Evolutionary conservation across 805 yeast genomes (phyloP).

Genomic region (Candida yuanshanica): DNA sequence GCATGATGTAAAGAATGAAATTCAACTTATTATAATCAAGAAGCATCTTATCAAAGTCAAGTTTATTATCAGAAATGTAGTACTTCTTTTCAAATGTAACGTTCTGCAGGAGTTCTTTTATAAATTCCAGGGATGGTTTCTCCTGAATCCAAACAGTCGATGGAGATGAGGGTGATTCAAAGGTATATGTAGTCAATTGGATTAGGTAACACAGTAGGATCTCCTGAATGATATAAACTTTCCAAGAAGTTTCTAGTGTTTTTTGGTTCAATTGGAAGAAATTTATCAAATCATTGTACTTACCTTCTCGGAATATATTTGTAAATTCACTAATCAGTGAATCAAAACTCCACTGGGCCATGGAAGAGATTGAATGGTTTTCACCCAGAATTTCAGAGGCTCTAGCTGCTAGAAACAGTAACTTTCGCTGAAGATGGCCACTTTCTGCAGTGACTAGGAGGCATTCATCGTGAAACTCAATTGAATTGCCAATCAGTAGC

Average conservation of each 20-base stretch:
- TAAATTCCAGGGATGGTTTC: not conserved
- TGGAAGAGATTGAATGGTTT: not conserved
- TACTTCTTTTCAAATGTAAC: slow-evolving; percentile 6
- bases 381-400: not conserved
- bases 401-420: slow-evolving; percentile 3
- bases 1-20: slow-evolving; percentile 6
- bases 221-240: slow-evolving; percentile 3
- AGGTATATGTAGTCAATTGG: slow-evolving; percentile 14
- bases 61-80: slow-evolving; percentile 4
- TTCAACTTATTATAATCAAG: slow-evolving; percentile 13
- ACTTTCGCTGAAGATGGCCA: slow-evolving; percentile 6
- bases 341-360: not conserved
- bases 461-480: slow-evolving; percentile 2
- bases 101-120: slow-evolving; percentile 11
- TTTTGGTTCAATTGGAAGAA: slow-evolving; percentile 10
- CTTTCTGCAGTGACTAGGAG: slow-evolving; percentile 4
- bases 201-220: slow-evolving; percentile 7
- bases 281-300: slow-evolving; percentile 11
- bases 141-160: slow-evolving; percentile 7
- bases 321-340: not conserved
- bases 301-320: slow-evolving; percentile 3
- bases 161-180: no score
- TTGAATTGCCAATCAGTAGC: not conserved
- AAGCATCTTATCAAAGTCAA: slow-evolving; percentile 3
- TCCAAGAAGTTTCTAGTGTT: slow-evolving; percentile 7